A percentile compares a stretch with the other conserved stretches of the same genome.
Evolutionary conservation across 371 early-diverging fungal genomes (phyloP).

Genomic region (Nematocida major): DNA sequence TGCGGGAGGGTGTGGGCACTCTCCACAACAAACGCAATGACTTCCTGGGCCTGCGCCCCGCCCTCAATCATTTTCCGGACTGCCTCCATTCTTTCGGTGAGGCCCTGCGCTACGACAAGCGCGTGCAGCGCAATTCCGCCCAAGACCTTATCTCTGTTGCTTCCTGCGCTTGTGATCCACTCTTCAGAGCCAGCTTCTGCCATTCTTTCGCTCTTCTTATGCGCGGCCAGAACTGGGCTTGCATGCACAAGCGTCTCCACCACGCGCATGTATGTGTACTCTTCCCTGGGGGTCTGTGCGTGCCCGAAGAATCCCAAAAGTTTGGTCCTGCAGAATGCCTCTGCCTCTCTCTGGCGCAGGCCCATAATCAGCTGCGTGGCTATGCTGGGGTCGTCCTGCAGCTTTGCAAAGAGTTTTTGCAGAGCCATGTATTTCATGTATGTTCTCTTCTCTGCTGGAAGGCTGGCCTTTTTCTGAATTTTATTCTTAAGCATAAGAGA

Average conservation of each 20-base stretch:
- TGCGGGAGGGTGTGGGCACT: background rate
- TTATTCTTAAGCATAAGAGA: constrained; percentile 87
- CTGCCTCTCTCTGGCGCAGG: constrained; percentile 67
- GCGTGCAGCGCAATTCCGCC: too few species aligned
- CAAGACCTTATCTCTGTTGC: too few species aligned
- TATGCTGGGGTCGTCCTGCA: constrained; percentile 87
- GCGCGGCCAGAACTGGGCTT: background rate
- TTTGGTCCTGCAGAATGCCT: constrained; percentile 75
- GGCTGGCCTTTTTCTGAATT: constrained; percentile 75
- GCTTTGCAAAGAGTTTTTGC: constrained; percentile 83
- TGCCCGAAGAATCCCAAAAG: constrained; percentile 85
- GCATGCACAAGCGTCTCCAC: constrained; percentile 69
- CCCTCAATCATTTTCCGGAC: background rate
- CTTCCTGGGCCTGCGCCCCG: background rate
- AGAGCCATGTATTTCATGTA: constrained; percentile 67
- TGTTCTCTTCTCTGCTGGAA: constrained; percentile 53
- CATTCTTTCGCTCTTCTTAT: background rate
- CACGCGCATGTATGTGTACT: constrained; percentile 82
- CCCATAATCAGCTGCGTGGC: constrained; percentile 74
- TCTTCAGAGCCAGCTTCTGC: too few species aligned
- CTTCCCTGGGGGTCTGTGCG: constrained; percentile 85
- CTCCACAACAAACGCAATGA: background rate
- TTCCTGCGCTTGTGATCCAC: too few species aligned
- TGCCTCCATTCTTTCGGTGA: too few species aligned
- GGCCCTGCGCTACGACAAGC: too few species aligned